phyloP scores from a whole-genome alignment of 352 stramenopile species.

The Aphanomyces cochlioides region DNA sequence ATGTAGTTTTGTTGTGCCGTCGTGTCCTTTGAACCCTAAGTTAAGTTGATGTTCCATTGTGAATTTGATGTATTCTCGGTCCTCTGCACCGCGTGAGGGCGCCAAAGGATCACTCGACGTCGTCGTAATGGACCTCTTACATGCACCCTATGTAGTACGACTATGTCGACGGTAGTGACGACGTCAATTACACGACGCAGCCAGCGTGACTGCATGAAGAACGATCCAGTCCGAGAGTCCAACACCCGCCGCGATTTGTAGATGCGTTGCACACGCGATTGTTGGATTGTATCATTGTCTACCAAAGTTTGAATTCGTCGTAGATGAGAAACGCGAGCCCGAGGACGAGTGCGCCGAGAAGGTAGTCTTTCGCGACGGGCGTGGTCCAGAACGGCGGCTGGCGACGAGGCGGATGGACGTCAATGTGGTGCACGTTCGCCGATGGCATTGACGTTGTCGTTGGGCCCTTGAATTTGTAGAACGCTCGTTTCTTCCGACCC shows the following conservation, averaged over 20 bases:
- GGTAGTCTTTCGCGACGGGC: background rate
- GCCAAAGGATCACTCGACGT: too few relatives aligned
- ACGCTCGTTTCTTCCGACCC: slow-evolving; percentile 43
- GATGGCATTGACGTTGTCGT: background rate
- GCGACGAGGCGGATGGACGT: background rate
- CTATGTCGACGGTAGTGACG: too few relatives aligned
- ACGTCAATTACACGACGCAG: too few relatives aligned
- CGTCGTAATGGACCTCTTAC: too few relatives aligned
- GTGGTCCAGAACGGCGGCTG: background rate
- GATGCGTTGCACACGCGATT: too few relatives aligned
- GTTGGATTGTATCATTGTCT: background rate
- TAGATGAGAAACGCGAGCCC: background rate
- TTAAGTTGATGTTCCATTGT: slow-evolving; percentile 5
- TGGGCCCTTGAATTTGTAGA: slow-evolving; percentile 31
- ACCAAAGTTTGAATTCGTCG: slow-evolving; percentile 17
- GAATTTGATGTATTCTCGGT: background rate
- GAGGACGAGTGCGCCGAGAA: background rate
- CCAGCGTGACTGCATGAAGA: too few relatives aligned
- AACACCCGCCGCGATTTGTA: too few relatives aligned
- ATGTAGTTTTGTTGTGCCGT: background rate
- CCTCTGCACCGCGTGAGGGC: background rate
- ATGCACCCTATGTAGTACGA: too few relatives aligned
- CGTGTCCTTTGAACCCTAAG: background rate
- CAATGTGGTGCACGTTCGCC: background rate
- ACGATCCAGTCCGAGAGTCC: too few relatives aligned